A percentile compares a stretch with the other conserved stretches of the same genome.
Conservation (phyloP, 2,329 filamentous ascomycete genomes). For the Knoxdaviesia capensis region DNA sequence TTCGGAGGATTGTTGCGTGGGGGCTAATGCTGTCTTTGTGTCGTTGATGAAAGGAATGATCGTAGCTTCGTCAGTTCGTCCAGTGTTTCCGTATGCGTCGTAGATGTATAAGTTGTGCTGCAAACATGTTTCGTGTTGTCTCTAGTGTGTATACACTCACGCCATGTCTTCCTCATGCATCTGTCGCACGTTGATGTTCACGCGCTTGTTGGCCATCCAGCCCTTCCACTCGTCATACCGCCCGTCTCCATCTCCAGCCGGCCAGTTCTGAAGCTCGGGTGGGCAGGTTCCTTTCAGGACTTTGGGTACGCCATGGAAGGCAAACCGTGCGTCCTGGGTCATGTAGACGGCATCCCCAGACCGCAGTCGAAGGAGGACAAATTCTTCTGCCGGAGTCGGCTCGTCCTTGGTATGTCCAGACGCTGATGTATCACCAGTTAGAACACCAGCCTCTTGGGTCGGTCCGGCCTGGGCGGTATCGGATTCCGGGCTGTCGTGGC, state of each 20-base stretch:
- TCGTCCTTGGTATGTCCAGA: no score
- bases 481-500: not conserved
- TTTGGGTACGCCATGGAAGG: slow-evolving; percentile 91
- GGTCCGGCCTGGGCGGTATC: slow-evolving; percentile 16
- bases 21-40: no score
- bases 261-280: slow-evolving; percentile 54
- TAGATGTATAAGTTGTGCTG: no score
- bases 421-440: no score
- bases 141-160: no score
- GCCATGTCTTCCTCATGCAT: slow-evolving; percentile 37
- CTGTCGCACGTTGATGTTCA: slow-evolving; percentile 86
- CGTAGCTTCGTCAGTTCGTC: no score
- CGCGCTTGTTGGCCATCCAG: slow-evolving; percentile 74
- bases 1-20: no score
- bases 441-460: no score
- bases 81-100: no score
- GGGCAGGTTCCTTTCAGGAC: slow-evolving; percentile 67
- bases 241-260: slow-evolving; percentile 24
- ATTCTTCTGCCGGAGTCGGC: slow-evolving; percentile 7
- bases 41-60: no score
- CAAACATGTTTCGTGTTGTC: no score
- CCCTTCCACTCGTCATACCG: slow-evolving; percentile 51
- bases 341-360: slow-evolving; percentile 88
- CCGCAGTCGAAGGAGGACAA: slow-evolving; percentile 44
- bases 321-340: slow-evolving; percentile 61